Conservation (phyloP, 768 basidiomycete genomes). For the Rhizopogon vesiculosus region DNA sequence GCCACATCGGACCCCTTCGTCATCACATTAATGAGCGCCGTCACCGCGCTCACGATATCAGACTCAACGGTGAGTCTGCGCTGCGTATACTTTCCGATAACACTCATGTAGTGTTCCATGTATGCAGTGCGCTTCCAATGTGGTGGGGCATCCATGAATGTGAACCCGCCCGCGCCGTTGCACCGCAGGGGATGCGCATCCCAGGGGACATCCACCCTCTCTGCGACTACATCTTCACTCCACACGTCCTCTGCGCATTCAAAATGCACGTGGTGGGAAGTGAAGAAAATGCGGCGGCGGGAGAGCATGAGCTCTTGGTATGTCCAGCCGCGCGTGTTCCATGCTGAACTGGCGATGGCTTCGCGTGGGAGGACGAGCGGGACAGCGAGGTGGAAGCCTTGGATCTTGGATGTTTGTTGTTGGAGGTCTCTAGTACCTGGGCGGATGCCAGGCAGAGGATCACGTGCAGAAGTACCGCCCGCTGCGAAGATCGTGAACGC, state of each 20-base stretch:
- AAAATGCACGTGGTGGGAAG: conserved; percentile 17
- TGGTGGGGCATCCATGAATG: not conserved
- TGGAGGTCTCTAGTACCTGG: conserved; percentile 9
- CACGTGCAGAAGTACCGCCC: not conserved
- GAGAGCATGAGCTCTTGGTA: conserved; percentile 18
- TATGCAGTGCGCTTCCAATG: not conserved
- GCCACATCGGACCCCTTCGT: not conserved
- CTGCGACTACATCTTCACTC: conserved; percentile 19
- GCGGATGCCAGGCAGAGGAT: conserved; percentile 1
- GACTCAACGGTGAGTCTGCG: not conserved
- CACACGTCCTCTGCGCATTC: conserved; percentile 15
- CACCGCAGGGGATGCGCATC: not conserved
- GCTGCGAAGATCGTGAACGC: conserved; percentile 3
- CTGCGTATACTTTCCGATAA: not conserved
- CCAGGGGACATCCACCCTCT: conserved; percentile 4
- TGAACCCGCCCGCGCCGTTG: not conserved
- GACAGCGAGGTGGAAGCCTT: conserved; percentile 17
- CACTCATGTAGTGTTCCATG: not conserved
- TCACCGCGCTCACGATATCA: not conserved
- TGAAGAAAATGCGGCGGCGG: conserved; percentile 16
- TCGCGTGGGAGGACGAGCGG: conserved; percentile 12
- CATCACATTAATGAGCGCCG: not conserved
- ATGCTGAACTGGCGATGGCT: conserved; percentile 4
- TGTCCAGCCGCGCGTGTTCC: conserved; percentile 20
- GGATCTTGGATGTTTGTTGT: conserved; percentile 14